A percentile compares a stretch with the other conserved stretches of the same genome.
Conservation (phyloP, 192 early-diverging fungal genomes). For the Gryganskiella cystojenkinii region DNA sequence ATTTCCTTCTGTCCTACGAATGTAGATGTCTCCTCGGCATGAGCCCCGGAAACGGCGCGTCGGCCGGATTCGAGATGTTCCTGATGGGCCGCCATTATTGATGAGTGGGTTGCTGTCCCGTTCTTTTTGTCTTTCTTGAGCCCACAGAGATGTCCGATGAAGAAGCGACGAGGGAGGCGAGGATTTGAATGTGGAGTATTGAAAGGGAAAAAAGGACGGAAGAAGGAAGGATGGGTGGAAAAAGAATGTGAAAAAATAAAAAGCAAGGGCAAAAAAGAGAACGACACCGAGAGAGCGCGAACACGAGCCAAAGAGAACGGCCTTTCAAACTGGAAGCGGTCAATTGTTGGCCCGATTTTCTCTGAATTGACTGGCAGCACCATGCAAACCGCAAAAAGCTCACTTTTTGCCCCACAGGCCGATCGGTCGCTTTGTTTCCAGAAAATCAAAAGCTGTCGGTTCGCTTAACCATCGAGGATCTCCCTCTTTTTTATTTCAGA, state of each 20-base stretch:
- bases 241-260: background rate
- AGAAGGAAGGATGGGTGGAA: background rate
- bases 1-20: constrained; percentile 7
- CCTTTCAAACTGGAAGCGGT: no score
- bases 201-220: background rate
- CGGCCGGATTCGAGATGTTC: background rate
- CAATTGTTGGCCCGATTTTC: no score
- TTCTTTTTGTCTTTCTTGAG: background rate
- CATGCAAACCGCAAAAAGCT: no score
- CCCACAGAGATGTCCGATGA: background rate
- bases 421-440: no score
- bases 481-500: no score
- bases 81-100: constrained; percentile 1
- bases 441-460: no score
- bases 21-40: constrained; percentile 1
- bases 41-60: constrained; percentile 1
- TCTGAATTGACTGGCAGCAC: no score
- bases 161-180: no score
- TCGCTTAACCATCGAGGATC: no score
- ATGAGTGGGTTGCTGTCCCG: background rate
- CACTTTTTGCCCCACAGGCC: no score
- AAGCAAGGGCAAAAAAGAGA: background rate
- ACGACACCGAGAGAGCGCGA: background rate
- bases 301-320: background rate
- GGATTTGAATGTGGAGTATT: background rate